Evolutionary conservation across 1,284 basidiomycete genomes (phyloP), one percentile per base, ranked within the genome.

Genomic region (Coniferiporia weirii): DNA sequence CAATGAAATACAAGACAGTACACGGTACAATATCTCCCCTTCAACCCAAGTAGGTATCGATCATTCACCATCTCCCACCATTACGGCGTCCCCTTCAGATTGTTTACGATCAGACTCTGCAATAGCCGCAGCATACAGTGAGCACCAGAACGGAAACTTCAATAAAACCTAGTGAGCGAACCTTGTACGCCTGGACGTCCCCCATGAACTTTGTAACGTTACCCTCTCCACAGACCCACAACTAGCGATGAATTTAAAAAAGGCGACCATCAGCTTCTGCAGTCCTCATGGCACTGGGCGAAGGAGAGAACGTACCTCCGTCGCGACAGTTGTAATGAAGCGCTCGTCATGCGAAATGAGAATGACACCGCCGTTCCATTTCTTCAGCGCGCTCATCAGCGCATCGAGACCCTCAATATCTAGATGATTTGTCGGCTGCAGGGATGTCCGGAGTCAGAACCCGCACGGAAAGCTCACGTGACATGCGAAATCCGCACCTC

Each of bases 361-460:
- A 62, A 95, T 92, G 8, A 95, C 93, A 55, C 96, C 97, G n/a
- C 97, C 97, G 68, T 97, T 97, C 93, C 93, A 99, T 15, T 76
- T 77, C 65, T 85, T 83, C 65, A 99, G 75, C 0, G 94, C 97
- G 20, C 81, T 75, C 85, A 97, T 97, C 49, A 99, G 78, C 5
- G 95, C 97, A 70, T 99, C 97, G 60, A 99, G 80, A 83, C 95
- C 96, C 84, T 93, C 91, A 64, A 95, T 94, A 87, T 98, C 95
- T 72, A 98, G 77, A 75, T 98, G 96, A 79, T 98, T 98, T 67
- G 95, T 97, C 62, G 96, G 96, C 85, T 95, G 72, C 46, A 65
- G 40, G 27, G 43, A 48, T n/a, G 32, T n/a, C n/a, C 13, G 52
- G 54, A 53, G 53, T 54, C 22, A 32, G 12, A 56, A 15, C 6